Evolutionary conservation across 306 rosid genomes (phyloP).

Genomic region (Inga leiocalycina): DNA sequence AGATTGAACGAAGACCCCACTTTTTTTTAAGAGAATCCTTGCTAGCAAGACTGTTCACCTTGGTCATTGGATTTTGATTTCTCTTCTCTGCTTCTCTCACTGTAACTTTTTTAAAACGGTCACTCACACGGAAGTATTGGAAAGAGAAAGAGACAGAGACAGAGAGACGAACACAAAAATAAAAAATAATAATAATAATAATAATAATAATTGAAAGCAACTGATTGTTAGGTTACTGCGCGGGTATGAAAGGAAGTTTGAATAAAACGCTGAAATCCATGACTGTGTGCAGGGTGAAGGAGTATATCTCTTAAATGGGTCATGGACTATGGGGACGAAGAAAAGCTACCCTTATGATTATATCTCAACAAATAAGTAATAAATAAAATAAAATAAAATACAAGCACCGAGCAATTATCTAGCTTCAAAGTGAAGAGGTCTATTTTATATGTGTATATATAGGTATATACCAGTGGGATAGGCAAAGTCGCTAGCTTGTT

Average conservation of each 20-base stretch:
- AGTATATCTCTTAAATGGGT: conserved; percentile 18
- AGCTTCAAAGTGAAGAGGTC: not conserved
- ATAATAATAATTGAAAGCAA: not conserved
- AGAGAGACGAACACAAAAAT: not conserved
- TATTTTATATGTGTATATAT: conserved; percentile 1
- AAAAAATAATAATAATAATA: too few species aligned
- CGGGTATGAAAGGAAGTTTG: conserved; percentile 91
- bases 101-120: conserved; percentile 48
- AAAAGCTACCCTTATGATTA: conserved; percentile 4
- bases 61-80: not conserved
- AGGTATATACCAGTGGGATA: not conserved
- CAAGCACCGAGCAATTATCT: not conserved
- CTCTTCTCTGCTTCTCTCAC: conserved; percentile 29
- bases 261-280: conserved; percentile 88
- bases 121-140: conserved; percentile 17
- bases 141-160: not conserved
- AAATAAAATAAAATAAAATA: not conserved
- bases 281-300: conserved; percentile 31
- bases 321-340: conserved; percentile 41
- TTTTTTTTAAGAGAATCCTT: conserved; percentile 1
- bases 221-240: conserved; percentile 66
- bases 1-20: conserved; percentile 22
- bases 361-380: not conserved
- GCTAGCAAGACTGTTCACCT: conserved; percentile 8
- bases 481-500: conserved; percentile 27